Percentiles rank a stretch among this genome's conserved stretches.
Conservation (phyloP, 768 basidiomycete genomes). For the Coprinopsis marcescibilis region DNA sequence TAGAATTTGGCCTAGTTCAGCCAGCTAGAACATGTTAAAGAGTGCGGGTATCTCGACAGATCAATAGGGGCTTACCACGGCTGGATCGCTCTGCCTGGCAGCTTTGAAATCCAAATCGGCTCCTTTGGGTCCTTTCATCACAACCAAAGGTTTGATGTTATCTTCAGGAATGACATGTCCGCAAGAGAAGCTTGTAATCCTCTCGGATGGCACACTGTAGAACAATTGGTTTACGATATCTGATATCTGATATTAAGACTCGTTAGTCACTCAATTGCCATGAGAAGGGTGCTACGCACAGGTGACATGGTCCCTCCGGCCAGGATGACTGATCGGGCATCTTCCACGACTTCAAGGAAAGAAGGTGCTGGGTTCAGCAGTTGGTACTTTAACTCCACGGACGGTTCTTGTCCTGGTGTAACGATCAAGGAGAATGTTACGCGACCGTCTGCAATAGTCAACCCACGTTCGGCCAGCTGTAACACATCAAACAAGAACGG, state of each 20-base stretch:
- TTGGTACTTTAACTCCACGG: conserved; percentile 79
- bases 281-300: conserved; percentile 36
- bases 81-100: conserved; percentile 58
- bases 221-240: conserved; percentile 84
- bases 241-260: conserved; percentile 57
- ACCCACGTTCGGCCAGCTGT: conserved; percentile 2
- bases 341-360: conserved; percentile 79
- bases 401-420: conserved; percentile 29
- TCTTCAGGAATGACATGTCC: conserved; percentile 83
- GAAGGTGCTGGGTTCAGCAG: conserved; percentile 86
- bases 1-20: conserved; percentile 79
- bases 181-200: conserved; percentile 80
- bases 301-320: conserved; percentile 99
- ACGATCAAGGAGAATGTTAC: conserved; percentile 52
- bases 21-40: conserved; percentile 41
- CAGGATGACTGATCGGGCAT: conserved; percentile 78
- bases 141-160: conserved; percentile 71
- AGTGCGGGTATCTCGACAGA: conserved; percentile 1
- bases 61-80: conserved; percentile 41
- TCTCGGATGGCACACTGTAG: conserved; percentile 49
- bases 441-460: conserved; percentile 57
- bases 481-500: neutral
- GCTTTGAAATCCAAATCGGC: conserved; percentile 77
- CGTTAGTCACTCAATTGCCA: neutral
- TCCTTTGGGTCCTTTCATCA: conserved; percentile 72